Conservation (phyloP, 1,284 basidiomycete genomes). For the Ganoderma lingzhi region DNA sequence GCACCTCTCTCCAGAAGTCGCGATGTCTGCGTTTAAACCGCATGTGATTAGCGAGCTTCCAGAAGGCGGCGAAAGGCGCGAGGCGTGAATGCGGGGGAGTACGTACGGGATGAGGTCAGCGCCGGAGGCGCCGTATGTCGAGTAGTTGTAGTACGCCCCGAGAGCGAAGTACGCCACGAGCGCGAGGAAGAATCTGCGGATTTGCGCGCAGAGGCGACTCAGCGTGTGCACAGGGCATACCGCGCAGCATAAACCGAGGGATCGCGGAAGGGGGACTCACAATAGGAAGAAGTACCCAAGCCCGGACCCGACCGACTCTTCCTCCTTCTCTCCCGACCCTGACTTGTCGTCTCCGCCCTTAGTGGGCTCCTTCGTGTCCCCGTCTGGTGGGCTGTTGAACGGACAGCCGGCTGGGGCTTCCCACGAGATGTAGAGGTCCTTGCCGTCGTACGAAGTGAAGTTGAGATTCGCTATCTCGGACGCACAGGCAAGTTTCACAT, state of each 20-base stretch:
- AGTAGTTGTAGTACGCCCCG: slow-evolving; percentile 86
- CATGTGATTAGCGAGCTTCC: slow-evolving; percentile 7
- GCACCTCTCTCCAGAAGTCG: slow-evolving; percentile 88
- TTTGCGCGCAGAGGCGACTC: too few species aligned
- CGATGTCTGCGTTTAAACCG: slow-evolving; percentile 65
- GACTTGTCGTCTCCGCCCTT: slow-evolving; percentile 43
- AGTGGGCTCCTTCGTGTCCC: slow-evolving; percentile 37
- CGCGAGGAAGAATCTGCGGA: slow-evolving; percentile 66
- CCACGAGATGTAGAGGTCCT: slow-evolving; percentile 66
- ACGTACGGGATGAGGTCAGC: slow-evolving; percentile 82
- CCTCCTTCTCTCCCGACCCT: slow-evolving; percentile 42
- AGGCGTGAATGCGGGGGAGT: slow-evolving; percentile 5
- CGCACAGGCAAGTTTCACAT: slow-evolving; percentile 68
- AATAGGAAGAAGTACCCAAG: slow-evolving; percentile 86
- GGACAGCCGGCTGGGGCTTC: slow-evolving; percentile 59
- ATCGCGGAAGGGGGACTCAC: slow-evolving; percentile 58
- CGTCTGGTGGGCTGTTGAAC: slow-evolving; percentile 47
- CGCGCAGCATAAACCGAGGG: too few species aligned
- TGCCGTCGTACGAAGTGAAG: slow-evolving; percentile 69
- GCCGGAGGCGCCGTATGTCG: slow-evolving; percentile 82
- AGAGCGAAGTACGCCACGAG: slow-evolving; percentile 74
- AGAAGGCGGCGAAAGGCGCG: slow-evolving; percentile 4
- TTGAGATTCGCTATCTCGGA: slow-evolving; percentile 52
- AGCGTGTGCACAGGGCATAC: too few species aligned
- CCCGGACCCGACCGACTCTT: slow-evolving; percentile 71